A percentile compares a stretch with the other conserved stretches of the same genome.
phyloP scores from a whole-genome alignment of 495 filamentous ascomycete genomes.

The Oleoguttula mirabilis region DNA sequence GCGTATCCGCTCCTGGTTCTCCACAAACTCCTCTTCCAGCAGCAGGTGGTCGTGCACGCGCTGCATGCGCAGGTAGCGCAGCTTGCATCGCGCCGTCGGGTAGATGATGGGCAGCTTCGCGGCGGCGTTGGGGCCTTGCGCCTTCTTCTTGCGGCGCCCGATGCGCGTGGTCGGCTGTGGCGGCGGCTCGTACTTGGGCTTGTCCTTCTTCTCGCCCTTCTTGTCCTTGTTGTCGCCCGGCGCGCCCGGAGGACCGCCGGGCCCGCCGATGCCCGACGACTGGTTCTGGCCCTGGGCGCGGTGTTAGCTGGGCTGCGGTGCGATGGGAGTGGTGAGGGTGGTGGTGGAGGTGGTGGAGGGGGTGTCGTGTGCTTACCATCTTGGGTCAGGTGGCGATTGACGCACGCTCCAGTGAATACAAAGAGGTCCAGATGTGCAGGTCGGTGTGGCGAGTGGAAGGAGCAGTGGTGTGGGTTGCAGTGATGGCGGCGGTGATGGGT shows the following conservation, averaged over 20 bases:
- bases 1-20: slow-evolving; percentile 91
- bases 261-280: slow-evolving; percentile 19
- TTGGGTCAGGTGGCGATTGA: no score
- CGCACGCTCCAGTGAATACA: no score
- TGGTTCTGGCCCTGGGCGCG: slow-evolving; percentile 16
- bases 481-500: no score
- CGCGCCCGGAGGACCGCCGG: slow-evolving; percentile 19
- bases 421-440: no score
- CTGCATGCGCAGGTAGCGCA: slow-evolving; percentile 94
- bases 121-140: slow-evolving; percentile 79
- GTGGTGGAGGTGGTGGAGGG: not conserved
- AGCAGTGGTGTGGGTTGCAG: no score
- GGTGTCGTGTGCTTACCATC: slow-evolving; percentile 6
- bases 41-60: slow-evolving; percentile 94
- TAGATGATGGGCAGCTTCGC: slow-evolving; percentile 89
- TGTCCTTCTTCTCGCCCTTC: slow-evolving; percentile 64
- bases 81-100: slow-evolving; percentile 92
- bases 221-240: slow-evolving; percentile 19
- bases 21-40: slow-evolving; percentile 95
- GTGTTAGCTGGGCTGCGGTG: slow-evolving; percentile 13
- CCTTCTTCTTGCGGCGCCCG: slow-evolving; percentile 95
- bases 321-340: not conserved
- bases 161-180: slow-evolving; percentile 94
- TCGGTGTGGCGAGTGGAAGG: no score
- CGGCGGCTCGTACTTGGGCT: slow-evolving; percentile 98